Percentiles rank a stretch among this genome's conserved stretches.
phyloP scores from a whole-genome alignment of 2,329 filamentous ascomycete genomes.

The Myriosclerotinia duriaeana region DNA sequence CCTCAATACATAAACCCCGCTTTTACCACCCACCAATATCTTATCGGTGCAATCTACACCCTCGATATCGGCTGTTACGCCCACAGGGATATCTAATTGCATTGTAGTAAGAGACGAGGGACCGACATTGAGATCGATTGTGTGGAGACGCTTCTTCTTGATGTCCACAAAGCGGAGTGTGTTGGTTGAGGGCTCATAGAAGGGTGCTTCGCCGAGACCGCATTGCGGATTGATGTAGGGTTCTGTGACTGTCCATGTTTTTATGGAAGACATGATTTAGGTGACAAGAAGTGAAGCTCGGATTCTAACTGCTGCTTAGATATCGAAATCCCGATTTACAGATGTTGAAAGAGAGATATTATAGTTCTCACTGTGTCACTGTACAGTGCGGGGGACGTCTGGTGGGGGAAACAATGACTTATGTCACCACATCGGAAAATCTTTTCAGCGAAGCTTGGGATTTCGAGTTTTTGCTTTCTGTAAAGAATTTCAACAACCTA shows the following conservation, averaged over 20 bases:
- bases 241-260: slow-evolving; percentile 50
- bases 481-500: neutral
- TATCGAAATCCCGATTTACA: no score
- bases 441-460: slow-evolving; percentile 14
- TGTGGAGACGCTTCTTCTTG: slow-evolving; percentile 71
- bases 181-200: slow-evolving; percentile 65
- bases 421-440: slow-evolving; percentile 20
- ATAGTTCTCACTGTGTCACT: neutral
- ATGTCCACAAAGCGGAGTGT: slow-evolving; percentile 80
- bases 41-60: slow-evolving; percentile 59
- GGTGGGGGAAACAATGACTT: slow-evolving; percentile 9
- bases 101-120: slow-evolving; percentile 38
- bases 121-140: slow-evolving; percentile 63
- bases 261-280: slow-evolving; percentile 33
- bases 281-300: neutral
- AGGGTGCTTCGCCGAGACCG: slow-evolving; percentile 71
- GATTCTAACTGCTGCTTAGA: neutral
- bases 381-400: neutral
- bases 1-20: slow-evolving; percentile 77
- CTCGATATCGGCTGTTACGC: slow-evolving; percentile 77
- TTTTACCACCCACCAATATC: slow-evolving; percentile 77
- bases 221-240: slow-evolving; percentile 61
- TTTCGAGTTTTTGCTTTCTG: neutral
- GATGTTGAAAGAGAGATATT: neutral
- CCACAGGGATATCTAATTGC: slow-evolving; percentile 55